Conservation (phyloP, 805 yeast species). For the Saturnispora sekii region DNA sequence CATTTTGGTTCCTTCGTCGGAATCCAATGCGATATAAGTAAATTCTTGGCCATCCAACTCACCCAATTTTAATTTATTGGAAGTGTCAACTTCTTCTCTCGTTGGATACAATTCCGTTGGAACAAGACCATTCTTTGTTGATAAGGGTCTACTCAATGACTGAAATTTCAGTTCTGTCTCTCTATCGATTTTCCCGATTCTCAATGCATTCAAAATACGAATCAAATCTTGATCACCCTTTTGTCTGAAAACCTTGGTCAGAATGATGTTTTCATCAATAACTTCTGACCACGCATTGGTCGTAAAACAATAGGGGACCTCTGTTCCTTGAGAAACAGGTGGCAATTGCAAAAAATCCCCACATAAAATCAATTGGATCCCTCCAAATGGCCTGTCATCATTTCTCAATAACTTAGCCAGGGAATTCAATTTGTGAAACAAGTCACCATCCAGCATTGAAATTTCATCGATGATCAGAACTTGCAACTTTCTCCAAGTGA, state of each 20-base stretch:
- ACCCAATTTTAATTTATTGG: slow-evolving; percentile 49
- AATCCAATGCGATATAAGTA: slow-evolving; percentile 39
- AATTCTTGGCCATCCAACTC: slow-evolving; percentile 38
- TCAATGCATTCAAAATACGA: slow-evolving; percentile 67
- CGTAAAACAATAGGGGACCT: slow-evolving; percentile 61
- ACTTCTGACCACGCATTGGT: slow-evolving; percentile 57
- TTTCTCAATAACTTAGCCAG: slow-evolving; percentile 52
- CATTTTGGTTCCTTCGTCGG: slow-evolving; percentile 9
- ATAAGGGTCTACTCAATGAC: slow-evolving; percentile 46
- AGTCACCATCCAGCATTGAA: slow-evolving; percentile 81
- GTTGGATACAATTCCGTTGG: slow-evolving; percentile 91
- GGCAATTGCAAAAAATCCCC: slow-evolving; percentile 98
- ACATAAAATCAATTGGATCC: slow-evolving; percentile 77
- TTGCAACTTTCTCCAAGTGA: slow-evolving; percentile 56
- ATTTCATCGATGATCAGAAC: slow-evolving; percentile 86
- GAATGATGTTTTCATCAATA: slow-evolving; percentile 54
- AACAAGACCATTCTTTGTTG: slow-evolving; percentile 61
- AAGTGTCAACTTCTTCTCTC: slow-evolving; percentile 69
- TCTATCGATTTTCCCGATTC: slow-evolving; percentile 56
- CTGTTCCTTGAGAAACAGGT: slow-evolving; percentile 52
- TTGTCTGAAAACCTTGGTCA: slow-evolving; percentile 82
- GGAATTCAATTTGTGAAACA: slow-evolving; percentile 65
- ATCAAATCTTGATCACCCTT: slow-evolving; percentile 68
- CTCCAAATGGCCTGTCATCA: slow-evolving; percentile 70
- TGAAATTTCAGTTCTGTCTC: slow-evolving; percentile 40